Evolutionary conservation across 495 filamentous ascomycete species (phyloP), one percentile per base, ranked within the genome.

Genomic region (Poronia punctata): DNA sequence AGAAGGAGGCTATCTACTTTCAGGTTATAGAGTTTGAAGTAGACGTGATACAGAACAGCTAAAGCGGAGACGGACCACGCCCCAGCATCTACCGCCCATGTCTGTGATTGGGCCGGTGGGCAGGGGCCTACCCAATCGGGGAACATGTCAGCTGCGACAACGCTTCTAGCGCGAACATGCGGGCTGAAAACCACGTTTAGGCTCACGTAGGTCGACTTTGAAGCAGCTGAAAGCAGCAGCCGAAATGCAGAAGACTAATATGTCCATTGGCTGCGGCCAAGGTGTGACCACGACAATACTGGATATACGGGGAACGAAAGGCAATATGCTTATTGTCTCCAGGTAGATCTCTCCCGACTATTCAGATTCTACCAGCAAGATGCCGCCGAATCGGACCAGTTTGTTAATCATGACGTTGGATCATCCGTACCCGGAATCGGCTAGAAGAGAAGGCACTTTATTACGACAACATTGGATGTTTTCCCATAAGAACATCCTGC

Each of bases 171-270:
- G 47, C 37, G 47, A 44, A 41, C 44, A 49, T 46, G 31, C 40
- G 35, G 49, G 52, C 52, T 58, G 49, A 56, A 59, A 56, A 46
- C 46, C 45, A 33, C 17, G 40, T 28, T 31, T n/a, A n/a, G n/a
- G n/a, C n/a, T n/a, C n/a, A n/a, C n/a, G n/a, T n/a, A n/a, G 38
- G 33, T 45, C 47, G 36, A 33, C 33, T 40, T 46, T 24, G 35
- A 7, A 33, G 20, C 27, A 59, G 55, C 55, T 59, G 55, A 59
- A 59, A 59, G n/a, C 30, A 48, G 15, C 25, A 46, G 25, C 50
- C 24, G 32, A 38, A 35, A 38, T 50, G 49, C 52, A 35, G 40
- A 43, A 40, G 51, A 56, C 52, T 51, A 59, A 46, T 43, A 20
- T 43, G 38, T 45, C 38, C 11, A 46, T 46, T 46, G 43, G 43